These are phyloP conservation scores for Lagenidium giganteum DNA, from an alignment of 352 stramenopile genomes.

Conservation along the genomic window DNA sequence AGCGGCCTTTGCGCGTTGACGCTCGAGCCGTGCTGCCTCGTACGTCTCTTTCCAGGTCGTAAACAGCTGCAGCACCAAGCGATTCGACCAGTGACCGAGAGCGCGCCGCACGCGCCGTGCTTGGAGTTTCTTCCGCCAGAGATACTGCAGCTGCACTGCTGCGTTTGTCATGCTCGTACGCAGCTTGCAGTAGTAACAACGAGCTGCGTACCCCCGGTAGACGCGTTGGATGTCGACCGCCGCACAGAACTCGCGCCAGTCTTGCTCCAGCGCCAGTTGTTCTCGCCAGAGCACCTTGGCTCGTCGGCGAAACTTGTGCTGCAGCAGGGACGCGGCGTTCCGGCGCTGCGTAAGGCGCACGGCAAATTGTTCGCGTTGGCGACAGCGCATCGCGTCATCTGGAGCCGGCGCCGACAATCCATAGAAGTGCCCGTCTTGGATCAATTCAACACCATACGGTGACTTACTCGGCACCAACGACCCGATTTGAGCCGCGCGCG, in stretches of 20 bases:
- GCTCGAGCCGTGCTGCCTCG: constrained; percentile 9
- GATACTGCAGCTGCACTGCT: constrained; percentile 52
- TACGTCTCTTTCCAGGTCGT: constrained; percentile 33
- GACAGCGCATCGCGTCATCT: constrained; percentile 24
- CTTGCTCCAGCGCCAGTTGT: constrained; percentile 13
- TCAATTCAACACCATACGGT: constrained; percentile 43
- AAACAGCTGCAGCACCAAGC: constrained; percentile 45
- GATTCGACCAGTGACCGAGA: constrained; percentile 58
- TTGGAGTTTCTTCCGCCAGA: constrained; percentile 41
- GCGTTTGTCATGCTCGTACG: constrained; percentile 24
- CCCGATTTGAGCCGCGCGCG: too few relatives aligned
- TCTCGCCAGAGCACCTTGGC: constrained; percentile 20
- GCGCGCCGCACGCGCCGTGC: constrained; percentile 45
- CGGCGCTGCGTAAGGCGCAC: constrained; percentile 11
- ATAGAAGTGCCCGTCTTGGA: constrained; percentile 30
- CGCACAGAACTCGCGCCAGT: constrained; percentile 45
- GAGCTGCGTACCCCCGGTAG: constrained; percentile 30
- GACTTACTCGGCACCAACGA: constrained; percentile 6
- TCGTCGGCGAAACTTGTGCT: constrained; percentile 32
- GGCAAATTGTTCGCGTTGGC: constrained; percentile 26
- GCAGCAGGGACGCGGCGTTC: constrained; percentile 31
- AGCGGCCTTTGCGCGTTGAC: constrained; percentile 21
- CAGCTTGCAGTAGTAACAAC: constrained; percentile 35
- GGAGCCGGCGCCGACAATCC: constrained; percentile 38
- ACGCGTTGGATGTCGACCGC: constrained; percentile 60